phyloP scores from a whole-genome alignment of 352 stramenopile genomes.

The Sclerospora graminicola region DNA sequence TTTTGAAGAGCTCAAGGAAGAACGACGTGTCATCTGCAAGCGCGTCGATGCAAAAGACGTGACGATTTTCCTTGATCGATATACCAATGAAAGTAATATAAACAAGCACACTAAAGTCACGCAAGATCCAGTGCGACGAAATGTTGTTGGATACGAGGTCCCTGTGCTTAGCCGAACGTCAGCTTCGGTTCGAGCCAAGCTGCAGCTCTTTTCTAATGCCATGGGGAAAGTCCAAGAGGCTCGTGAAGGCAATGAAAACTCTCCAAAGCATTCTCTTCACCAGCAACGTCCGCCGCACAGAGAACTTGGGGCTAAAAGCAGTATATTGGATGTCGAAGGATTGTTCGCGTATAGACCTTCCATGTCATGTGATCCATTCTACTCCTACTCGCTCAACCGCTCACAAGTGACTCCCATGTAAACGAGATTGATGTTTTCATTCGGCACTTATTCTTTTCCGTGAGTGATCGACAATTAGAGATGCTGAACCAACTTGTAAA shows the following conservation, averaged over 20 bases:
- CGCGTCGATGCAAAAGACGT: conserved; percentile 64
- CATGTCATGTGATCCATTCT: conserved; percentile 51
- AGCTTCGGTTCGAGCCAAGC: conserved; percentile 41
- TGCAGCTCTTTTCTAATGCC: conserved; percentile 34
- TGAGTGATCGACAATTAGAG: conserved; percentile 71
- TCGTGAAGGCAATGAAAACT: conserved; percentile 6
- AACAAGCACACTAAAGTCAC: conserved; percentile 11
- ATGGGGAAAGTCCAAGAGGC: conserved; percentile 6
- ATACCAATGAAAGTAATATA: conserved; percentile 41
- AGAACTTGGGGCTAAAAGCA: conserved; percentile 4
- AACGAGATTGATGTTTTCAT: conserved; percentile 69
- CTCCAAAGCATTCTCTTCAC: conserved; percentile 8
- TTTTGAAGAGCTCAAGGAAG: conserved; percentile 57
- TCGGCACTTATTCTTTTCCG: conserved; percentile 55
- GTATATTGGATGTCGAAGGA: conserved; percentile 25
- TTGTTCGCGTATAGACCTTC: conserved; percentile 36
- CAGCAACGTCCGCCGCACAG: not conserved
- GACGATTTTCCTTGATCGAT: conserved; percentile 78
- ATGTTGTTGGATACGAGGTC: conserved; percentile 74
- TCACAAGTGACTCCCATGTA: conserved; percentile 28
- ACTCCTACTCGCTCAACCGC: conserved; percentile 48
- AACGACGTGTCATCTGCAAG: conserved; percentile 46
- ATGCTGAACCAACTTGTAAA: conserved; percentile 69
- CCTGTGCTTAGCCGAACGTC: conserved; percentile 65
- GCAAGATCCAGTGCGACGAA: conserved; percentile 35